Evolutionary conservation across 208 protist species (phyloP), one percentile per base, ranked within the genome.

Genomic region (Angomonas deanei): DNA sequence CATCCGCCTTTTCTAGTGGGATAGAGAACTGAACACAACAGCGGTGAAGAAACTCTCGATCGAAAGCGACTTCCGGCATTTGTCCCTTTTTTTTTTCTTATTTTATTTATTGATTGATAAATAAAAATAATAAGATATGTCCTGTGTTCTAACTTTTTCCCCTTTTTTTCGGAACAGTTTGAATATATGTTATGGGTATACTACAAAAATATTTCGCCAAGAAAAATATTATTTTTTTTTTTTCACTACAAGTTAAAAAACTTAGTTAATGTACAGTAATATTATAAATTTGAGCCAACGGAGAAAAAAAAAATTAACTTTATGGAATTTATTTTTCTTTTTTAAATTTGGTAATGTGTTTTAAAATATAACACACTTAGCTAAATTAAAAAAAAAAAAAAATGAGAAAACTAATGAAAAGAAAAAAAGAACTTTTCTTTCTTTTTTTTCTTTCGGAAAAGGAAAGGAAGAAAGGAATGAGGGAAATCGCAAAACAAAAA

Each of bases 21-120:
- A 80, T 81, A 3, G 88, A 94, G 21, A 94, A 64, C 74, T 94
- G 88, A 46, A 94, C 75, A 66, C 88, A 94, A 49, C 73, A 84
- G 64, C 88, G 88, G 55, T 94, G 84, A 36, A 94, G 71, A 52
- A 94, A 90, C 11, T 72, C 68, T 3, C 76, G 66, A 53, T 90
- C 68, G 1, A 91, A 36, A 4, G 50, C 47, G 21, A 68, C 58
- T 19, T 80, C 64, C 28, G 70, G 31, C 77, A 86, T 84, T n/a
- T 23, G 15, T 4, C 17, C 21, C 27, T 39, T 50, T 62, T 65
- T 5, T 46, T 57, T 61, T 59, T 33, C 64, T 59, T 28, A 42
- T 50, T 48, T 62, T 63, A 26, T 68, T 54, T 30, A 60, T 13
- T 0, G 3, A 55, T 32, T 56, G 3, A 15, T 42, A 56, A 24